A percentile compares a stretch with the other conserved stretches of the same genome.
phyloP scores from a whole-genome alignment of 164 flowering plant species.

The Echeveria elegans region DNA sequence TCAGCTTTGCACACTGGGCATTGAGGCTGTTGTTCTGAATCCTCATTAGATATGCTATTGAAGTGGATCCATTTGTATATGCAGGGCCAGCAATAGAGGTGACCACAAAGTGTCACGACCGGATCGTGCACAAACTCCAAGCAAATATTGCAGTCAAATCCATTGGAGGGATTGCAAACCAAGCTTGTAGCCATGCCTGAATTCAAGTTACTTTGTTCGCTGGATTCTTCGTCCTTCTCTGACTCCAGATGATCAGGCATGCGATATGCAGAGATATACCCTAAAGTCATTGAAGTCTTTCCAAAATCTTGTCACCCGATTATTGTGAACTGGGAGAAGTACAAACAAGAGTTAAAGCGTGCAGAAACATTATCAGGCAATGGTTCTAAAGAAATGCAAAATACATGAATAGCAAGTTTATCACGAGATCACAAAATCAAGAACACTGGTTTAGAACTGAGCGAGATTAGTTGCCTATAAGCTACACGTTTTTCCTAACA shows the following conservation, averaged over 20 bases:
- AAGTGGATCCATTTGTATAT: slow-evolving; percentile 56
- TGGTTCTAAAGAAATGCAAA: background rate
- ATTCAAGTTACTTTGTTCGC: background rate
- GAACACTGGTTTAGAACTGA: background rate
- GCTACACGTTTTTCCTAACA: background rate
- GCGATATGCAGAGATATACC: background rate
- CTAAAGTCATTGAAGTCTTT: background rate
- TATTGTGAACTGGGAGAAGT: background rate
- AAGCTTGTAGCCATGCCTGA: slow-evolving; percentile 13
- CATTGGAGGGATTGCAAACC: slow-evolving; percentile 19
- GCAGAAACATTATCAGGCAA: background rate
- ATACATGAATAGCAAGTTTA: background rate
- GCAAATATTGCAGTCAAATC: slow-evolving; percentile 65
- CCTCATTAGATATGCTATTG: slow-evolving; percentile 31
- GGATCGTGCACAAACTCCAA: slow-evolving; percentile 49
- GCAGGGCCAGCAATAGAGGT: slow-evolving; percentile 74
- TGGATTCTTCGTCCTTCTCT: background rate
- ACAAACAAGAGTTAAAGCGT: background rate
- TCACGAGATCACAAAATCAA: background rate
- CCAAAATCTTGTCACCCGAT: background rate
- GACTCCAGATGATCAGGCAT: background rate
- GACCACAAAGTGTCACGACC: slow-evolving; percentile 65
- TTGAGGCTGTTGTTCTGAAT: slow-evolving; percentile 33
- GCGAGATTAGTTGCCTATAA: background rate
- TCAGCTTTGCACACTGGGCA: slow-evolving; percentile 67